phyloP scores from a whole-genome alignment of 2,329 filamentous ascomycete genomes.

The Calonectria pseudoreteaudii region DNA sequence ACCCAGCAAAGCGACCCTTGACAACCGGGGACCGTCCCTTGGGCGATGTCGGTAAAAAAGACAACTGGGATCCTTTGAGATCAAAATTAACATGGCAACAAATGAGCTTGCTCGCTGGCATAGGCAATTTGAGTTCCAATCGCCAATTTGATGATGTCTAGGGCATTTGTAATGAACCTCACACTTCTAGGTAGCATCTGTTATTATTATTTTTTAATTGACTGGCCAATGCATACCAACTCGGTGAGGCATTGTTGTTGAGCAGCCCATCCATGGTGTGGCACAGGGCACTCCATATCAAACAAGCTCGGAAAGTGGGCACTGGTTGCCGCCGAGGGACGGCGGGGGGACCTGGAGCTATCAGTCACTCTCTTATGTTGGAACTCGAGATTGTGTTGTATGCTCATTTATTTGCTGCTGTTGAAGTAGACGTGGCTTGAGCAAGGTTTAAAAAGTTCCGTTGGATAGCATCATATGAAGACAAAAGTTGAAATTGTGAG shows the following conservation, averaged over 20 bases:
- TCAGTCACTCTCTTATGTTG: neutral
- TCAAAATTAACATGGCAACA: neutral
- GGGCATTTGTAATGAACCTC: slow-evolving; percentile 13
- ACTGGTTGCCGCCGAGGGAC: slow-evolving; percentile 7
- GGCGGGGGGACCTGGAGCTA: slow-evolving; percentile 11
- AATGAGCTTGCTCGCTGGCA: slow-evolving; percentile 24
- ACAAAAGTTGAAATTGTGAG: slow-evolving; percentile 15
- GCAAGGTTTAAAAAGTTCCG: slow-evolving; percentile 3
- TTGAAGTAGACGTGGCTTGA: slow-evolving; percentile 11
- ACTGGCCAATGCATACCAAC: slow-evolving; percentile 23
- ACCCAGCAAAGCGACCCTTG: slow-evolving; percentile 25
- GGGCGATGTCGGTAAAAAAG: slow-evolving; percentile 5
- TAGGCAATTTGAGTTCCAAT: slow-evolving; percentile 21
- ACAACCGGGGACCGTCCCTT: neutral
- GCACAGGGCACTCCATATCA: neutral
- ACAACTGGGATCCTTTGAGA: slow-evolving; percentile 15
- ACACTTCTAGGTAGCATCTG: slow-evolving; percentile 6
- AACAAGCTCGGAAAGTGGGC: slow-evolving; percentile 20
- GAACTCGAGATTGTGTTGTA: slow-evolving; percentile 21
- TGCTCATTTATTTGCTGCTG: slow-evolving; percentile 28
- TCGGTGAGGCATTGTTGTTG: slow-evolving; percentile 19
- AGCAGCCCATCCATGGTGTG: neutral
- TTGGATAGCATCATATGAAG: neutral
- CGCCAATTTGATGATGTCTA: slow-evolving; percentile 5
- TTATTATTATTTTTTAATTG: slow-evolving; percentile 22